A percentile compares a stretch with the other conserved stretches of the same genome.
These are phyloP conservation scores for Ceratopteris richardii DNA, from an alignment of 75 land plant species.

Conservation along the genomic window DNA sequence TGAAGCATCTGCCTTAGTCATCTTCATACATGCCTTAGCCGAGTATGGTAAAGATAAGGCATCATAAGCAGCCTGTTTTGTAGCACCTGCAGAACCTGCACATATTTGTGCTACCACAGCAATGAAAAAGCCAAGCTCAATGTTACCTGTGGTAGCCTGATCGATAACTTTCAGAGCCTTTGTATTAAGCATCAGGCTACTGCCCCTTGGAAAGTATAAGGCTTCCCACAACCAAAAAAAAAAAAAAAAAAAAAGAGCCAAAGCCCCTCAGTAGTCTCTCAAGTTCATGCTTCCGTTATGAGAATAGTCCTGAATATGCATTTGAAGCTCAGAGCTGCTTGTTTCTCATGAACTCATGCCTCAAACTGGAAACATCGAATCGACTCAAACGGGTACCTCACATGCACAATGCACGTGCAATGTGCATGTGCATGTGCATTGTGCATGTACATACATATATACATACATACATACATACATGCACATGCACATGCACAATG, in stretches of 20 bases:
- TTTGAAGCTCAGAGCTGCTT: constrained; percentile 43
- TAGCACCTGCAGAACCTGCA: constrained; percentile 55
- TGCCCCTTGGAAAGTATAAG: constrained; percentile 79
- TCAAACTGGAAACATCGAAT: constrained; percentile 49
- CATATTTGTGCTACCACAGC: constrained; percentile 81
- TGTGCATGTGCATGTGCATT: too few relatives aligned
- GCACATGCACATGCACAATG: too few relatives aligned
- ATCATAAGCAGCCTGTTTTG: constrained; percentile 77
- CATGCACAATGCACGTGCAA: too few relatives aligned
- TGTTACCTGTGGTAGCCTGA: constrained; percentile 45
- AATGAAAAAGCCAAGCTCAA: constrained; percentile 84
- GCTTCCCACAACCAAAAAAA: too few relatives aligned
- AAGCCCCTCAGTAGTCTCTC: constrained; percentile 57
- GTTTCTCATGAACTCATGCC: constrained; percentile 45
- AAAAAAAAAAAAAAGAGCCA: constrained; percentile 53
- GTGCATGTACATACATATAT: too few relatives aligned
- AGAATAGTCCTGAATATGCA: too few relatives aligned
- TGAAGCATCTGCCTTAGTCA: constrained; percentile 50
- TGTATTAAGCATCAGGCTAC: constrained; percentile 79
- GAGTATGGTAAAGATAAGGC: constrained; percentile 65
- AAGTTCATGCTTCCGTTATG: constrained; percentile 70
- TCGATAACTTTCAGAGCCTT: constrained; percentile 65
- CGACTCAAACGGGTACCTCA: constrained; percentile 52
- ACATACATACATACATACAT: too few relatives aligned
- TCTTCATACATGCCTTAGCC: constrained; percentile 39